phyloP scores from a whole-genome alignment of 2,329 filamentous ascomycete genomes.

The Apiospora phragmitis region DNA sequence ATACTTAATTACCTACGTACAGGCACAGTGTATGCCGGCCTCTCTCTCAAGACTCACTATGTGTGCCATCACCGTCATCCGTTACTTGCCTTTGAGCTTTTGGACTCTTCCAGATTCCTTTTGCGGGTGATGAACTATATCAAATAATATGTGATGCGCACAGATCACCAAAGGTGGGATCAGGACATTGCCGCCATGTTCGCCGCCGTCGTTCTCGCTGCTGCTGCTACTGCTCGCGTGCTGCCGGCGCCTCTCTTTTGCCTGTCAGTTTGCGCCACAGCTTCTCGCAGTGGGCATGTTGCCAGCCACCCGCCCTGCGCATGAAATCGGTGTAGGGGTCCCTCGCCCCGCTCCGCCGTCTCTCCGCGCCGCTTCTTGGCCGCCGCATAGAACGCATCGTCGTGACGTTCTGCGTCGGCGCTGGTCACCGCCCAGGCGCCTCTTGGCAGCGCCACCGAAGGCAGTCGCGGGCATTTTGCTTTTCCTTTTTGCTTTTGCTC shows the following conservation, averaged over 20 bases:
- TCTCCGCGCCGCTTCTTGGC: slow-evolving; percentile 12
- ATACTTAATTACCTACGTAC: not conserved
- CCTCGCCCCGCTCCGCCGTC: slow-evolving; percentile 11
- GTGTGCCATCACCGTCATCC: not conserved
- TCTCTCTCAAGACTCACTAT: not conserved
- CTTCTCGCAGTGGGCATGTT: slow-evolving; percentile 1
- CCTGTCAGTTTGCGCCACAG: not conserved
- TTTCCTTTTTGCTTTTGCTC: not conserved
- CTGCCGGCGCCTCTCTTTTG: not conserved
- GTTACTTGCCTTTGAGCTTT: not conserved
- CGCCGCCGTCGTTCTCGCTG: not conserved
- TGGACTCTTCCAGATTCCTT: not conserved
- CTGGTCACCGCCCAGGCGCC: not conserved
- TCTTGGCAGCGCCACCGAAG: not conserved
- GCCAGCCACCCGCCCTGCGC: not conserved
- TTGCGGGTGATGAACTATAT: not conserved
- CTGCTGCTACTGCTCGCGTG: not conserved
- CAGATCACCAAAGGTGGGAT: not conserved
- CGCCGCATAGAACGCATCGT: slow-evolving; percentile 14
- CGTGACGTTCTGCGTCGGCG: slow-evolving; percentile 7
- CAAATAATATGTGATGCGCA: not conserved
- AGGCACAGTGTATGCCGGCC: not conserved
- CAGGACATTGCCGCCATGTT: not conserved
- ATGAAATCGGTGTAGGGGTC: slow-evolving; percentile 16
- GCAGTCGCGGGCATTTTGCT: not conserved